Percentiles rank a stretch among this genome's conserved stretches.
These are phyloP conservation scores for Xylariaceae sp. DNA, from an alignment of 2,329 filamentous ascomycete species.

Conservation along the genomic window DNA sequence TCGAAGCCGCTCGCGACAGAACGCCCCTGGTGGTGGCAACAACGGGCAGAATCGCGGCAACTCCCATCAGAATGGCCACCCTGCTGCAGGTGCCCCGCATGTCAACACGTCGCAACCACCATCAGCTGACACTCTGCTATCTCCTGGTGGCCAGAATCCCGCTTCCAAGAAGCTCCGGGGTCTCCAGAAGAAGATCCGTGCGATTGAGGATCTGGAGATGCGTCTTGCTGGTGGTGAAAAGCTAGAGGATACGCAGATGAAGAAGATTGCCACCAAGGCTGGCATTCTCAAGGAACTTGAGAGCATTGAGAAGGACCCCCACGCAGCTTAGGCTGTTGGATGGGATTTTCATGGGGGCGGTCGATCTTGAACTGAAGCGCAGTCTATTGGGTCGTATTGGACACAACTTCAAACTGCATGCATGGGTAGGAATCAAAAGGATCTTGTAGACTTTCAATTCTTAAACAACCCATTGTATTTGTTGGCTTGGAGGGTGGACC, in stretches of 20 bases:
- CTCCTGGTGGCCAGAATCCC: conserved; percentile 53
- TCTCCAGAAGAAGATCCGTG: conserved; percentile 92
- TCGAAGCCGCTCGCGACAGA: conserved; percentile 49
- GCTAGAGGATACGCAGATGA: conserved; percentile 95
- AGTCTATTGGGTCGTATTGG: conserved; percentile 8
- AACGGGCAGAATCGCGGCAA: conserved; percentile 49
- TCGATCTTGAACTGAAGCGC: background rate
- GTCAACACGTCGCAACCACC: conserved; percentile 34
- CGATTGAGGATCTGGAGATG: conserved; percentile 98
- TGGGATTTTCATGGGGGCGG: background rate
- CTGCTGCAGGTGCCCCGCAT: conserved; percentile 26
- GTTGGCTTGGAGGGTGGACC: no score
- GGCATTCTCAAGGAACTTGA: conserved; percentile 79
- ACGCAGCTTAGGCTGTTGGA: conserved; percentile 4
- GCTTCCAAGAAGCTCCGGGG: conserved; percentile 92
- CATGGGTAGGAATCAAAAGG: background rate
- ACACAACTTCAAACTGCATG: conserved; percentile 2
- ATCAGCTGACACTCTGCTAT: conserved; percentile 42
- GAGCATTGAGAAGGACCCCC: conserved; percentile 42
- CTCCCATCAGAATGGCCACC: conserved; percentile 37
- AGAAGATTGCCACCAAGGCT: conserved; percentile 91
- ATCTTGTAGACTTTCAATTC: background rate
- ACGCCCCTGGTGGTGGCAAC: conserved; percentile 40
- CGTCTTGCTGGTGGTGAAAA: conserved; percentile 90
- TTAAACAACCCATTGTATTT: no score